Conservation (phyloP, 1,284 basidiomycete species). For the Polyporus tsugae region DNA sequence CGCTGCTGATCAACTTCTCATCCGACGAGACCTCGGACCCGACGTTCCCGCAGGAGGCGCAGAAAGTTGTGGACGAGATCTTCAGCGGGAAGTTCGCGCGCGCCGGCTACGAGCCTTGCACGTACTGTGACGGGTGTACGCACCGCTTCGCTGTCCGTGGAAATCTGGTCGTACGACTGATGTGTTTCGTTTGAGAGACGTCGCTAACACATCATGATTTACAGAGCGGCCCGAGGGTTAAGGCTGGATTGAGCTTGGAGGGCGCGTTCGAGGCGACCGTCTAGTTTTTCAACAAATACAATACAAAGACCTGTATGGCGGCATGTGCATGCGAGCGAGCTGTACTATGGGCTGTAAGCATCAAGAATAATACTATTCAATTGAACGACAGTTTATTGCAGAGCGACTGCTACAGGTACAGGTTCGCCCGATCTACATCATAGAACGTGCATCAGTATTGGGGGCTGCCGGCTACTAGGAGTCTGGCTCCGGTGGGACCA, state of each 20-base stretch:
- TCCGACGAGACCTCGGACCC: conserved; percentile 61
- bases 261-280: conserved; percentile 50
- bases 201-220: not conserved
- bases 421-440: too few relatives aligned
- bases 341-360: not conserved
- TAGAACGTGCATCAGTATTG: too few relatives aligned
- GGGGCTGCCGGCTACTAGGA: too few relatives aligned
- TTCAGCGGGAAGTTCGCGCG: conserved; percentile 61
- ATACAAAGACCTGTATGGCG: conserved; percentile 20
- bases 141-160: conserved; percentile 63
- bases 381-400: not conserved
- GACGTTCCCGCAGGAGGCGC: conserved; percentile 57
- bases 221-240: not conserved
- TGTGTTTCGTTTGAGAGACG: not conserved
- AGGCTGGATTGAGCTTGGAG: too few relatives aligned
- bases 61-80: conserved; percentile 60
- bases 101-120: conserved; percentile 54
- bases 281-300: conserved; percentile 46
- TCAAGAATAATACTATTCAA: not conserved
- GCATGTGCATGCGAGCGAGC: not conserved
- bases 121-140: conserved; percentile 52
- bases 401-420: not conserved
- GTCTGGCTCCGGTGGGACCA: too few relatives aligned
- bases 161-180: conserved; percentile 39
- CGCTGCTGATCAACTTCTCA: conserved; percentile 72